Base-by-base conservation (phyloP, 208 protist genomes). In the Wallacemonas sp. region DNA sequence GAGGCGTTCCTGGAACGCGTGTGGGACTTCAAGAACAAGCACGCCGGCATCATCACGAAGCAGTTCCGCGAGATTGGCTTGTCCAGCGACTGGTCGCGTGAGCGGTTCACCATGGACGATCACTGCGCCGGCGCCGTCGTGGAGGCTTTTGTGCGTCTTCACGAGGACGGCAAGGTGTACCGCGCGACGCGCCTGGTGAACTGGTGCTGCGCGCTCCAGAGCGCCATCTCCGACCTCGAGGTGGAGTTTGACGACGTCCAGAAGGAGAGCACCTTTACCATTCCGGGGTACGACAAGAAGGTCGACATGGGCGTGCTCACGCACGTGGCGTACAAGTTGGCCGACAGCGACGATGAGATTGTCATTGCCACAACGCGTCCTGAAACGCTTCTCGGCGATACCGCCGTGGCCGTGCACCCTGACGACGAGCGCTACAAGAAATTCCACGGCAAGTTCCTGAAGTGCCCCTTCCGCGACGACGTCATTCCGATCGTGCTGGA, bases 221-320 rank as follows among this genome's bases (percentile, higher is more conserved):
- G 98, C 39, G 99, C 98, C 52, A 99, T 99, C 70, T 99, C 98
- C 21, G 99, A 99, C 75, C 92, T 99, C 10, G 99, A 99, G 92
- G 98, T 99, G 15, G 93, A 98, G 46, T 96, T 98, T 58, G 74
- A 79, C 0, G 93, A 98, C 57, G 87, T 95, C 38, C 48, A 63
- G 17, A 90, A 89, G 67, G 79, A 89, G 57, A 58, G 79, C 32
- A 95, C 93, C 79, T 39, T 95, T 44, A 66, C 87, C 29, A 84
- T 98, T 62, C 91, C 95, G 26, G 85, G 81, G n/a, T 96, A 98
- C 65, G 72, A 85, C 64, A 81, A 85, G 60, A 87, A 93, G 62
- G 91, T 97, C 54, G 92, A 97, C 65, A 98, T 99, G 90, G 98
- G 98, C 60, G 74, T 82, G 10, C 73, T 99, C 19, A 96, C 88